Conservation (phyloP, 2,329 filamentous ascomycete species). For the Penicillium sumatraense region DNA sequence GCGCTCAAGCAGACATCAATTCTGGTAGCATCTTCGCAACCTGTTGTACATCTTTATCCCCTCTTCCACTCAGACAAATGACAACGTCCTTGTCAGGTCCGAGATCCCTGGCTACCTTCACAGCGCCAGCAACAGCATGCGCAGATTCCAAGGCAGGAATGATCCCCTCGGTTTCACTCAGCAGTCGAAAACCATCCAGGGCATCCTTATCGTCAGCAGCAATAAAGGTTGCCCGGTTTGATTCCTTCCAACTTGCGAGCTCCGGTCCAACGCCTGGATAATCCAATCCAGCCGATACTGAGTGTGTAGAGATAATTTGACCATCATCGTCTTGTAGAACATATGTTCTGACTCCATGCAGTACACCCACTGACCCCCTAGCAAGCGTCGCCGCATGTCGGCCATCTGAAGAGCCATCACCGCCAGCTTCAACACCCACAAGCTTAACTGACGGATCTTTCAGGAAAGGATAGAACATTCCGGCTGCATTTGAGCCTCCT, state of each 20-base stretch:
- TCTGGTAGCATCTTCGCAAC: conserved; percentile 88
- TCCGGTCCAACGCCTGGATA: conserved; percentile 96
- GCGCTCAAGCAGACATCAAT: conserved; percentile 67
- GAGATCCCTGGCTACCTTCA: conserved; percentile 89
- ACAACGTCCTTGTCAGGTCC: conserved; percentile 82
- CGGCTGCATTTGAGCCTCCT: conserved; percentile 87
- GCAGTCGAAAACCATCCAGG: conserved; percentile 78
- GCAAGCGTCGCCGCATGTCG: conserved; percentile 84
- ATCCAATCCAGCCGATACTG: conserved; percentile 89
- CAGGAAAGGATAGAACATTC: conserved; percentile 96
- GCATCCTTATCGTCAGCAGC: conserved; percentile 87
- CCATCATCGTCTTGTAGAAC: conserved; percentile 87
- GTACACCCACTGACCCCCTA: conserved; percentile 84
- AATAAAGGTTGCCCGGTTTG: conserved; percentile 77
- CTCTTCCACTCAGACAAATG: conserved; percentile 85
- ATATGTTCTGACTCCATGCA: conserved; percentile 93
- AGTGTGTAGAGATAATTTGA: conserved; percentile 90
- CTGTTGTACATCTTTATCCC: conserved; percentile 97
- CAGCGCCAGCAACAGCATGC: conserved; percentile 84
- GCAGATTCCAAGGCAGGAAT: conserved; percentile 92
- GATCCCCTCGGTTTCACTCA: conserved; percentile 89
- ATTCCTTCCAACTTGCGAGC: conserved; percentile 88
- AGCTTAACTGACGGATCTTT: conserved; percentile 80
- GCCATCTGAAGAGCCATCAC: conserved; percentile 79
- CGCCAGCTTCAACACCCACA: conserved; percentile 89